Evolutionary conservation across 331 rosid species (phyloP).

Genomic region (Stylosanthes scabra): DNA sequence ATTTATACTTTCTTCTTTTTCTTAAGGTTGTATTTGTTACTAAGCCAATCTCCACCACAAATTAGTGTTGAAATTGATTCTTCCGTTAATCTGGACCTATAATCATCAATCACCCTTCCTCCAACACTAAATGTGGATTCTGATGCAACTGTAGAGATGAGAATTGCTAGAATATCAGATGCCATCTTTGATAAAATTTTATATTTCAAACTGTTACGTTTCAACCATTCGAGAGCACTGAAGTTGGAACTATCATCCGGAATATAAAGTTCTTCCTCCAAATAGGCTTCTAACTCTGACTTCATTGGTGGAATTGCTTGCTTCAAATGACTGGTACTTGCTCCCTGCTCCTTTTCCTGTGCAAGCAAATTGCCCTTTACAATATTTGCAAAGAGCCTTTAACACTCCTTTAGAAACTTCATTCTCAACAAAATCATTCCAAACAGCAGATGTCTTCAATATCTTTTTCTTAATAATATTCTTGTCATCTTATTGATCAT

Average conservation of each 20-base stretch:
- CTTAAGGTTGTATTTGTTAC: too few species aligned
- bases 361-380: neutral
- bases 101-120: too few species aligned
- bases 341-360: too few species aligned
- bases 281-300: neutral
- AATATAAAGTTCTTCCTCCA: neutral
- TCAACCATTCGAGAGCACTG: neutral
- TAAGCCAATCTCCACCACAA: too few species aligned
- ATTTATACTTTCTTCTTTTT: too few species aligned
- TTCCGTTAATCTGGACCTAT: too few species aligned
- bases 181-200: neutral
- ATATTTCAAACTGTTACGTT: neutral
- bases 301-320: neutral
- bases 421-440: neutral
- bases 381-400: neutral
- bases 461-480: neutral
- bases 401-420: neutral
- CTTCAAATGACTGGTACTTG: slow-evolving; percentile 4
- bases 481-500: neutral
- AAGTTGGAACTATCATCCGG: neutral
- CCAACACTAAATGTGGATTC: too few species aligned
- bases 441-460: neutral
- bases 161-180: neutral
- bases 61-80: too few species aligned
- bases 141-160: too few species aligned